A percentile compares a stretch with the other conserved stretches of the same genome.
Evolutionary conservation across 805 yeast species (phyloP).

Genomic region (Saccharomycopsis babjevae): DNA sequence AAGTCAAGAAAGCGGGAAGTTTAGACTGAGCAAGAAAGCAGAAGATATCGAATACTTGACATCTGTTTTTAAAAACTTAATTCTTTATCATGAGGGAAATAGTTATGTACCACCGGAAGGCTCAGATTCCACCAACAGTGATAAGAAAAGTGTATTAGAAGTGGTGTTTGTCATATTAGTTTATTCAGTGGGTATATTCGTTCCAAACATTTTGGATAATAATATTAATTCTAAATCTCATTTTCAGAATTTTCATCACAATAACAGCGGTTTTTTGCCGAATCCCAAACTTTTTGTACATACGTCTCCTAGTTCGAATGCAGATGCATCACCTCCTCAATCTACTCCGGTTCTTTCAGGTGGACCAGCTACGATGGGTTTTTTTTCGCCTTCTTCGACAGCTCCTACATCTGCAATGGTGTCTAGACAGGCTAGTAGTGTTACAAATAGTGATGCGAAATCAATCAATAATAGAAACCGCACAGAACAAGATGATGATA

Average conservation of each 20-base stretch:
- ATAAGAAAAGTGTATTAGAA: not conserved
- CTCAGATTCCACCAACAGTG: not conserved
- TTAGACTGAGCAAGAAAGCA: not conserved
- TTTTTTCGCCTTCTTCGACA: not conserved
- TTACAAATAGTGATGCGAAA: not conserved
- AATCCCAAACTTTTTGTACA: not conserved
- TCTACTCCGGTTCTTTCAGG: not conserved
- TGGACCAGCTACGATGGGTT: not conserved
- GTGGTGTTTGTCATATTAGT: slow-evolving; percentile 7
- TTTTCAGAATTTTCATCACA: not conserved
- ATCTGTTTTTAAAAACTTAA: slow-evolving; percentile 2
- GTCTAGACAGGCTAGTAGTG: not conserved
- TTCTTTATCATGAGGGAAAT: slow-evolving; percentile 2
- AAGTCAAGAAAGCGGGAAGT: not conserved
- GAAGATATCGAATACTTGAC: slow-evolving; percentile 10
- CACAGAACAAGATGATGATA: not conserved
- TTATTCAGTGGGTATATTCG: slow-evolving; percentile 13
- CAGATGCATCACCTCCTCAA: not conserved
- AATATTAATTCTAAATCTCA: not conserved
- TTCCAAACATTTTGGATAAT: slow-evolving; percentile 4
- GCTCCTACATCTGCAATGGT: not conserved
- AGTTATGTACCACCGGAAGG: not conserved
- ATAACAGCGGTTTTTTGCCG: not conserved
- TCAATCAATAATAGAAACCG: not conserved
- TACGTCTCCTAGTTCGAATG: not conserved